Evolutionary conservation across 768 basidiomycete genomes (phyloP), one percentile per base, ranked within the genome.

Genomic region (Amanita exitialis): DNA sequence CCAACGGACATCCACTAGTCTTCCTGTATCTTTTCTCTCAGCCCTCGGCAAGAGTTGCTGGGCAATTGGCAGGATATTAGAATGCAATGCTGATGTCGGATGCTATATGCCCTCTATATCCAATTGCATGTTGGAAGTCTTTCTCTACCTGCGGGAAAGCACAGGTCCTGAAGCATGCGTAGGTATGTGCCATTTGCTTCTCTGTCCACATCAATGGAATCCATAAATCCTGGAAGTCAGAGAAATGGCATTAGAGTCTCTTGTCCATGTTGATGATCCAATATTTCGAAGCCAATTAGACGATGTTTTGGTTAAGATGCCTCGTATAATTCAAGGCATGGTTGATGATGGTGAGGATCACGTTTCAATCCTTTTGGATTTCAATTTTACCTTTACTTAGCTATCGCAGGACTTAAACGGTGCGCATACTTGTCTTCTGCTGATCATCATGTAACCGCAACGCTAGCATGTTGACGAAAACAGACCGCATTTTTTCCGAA

Each of bases 11-110:
- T 32, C 8, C 30, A 12, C 47, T 36, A 37, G 37, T 21, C 28
- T 52, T 41, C 47, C 47, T 42, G 41, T 30, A 49, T 41, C 44
- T 18, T 61, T 63, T 21, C 53, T 58, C 21, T 46, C 54, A 7
- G 55, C 70, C 25, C 53, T 70, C 12, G 56, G 53, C 36, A 66
- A 62, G 53, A 51, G 61, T 27, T 68, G 65, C 50, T 65, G 59
- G 59, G 58, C 56, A 0, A 55, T 67, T 39, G 59, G 61, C 46
- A 47, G 46, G 32, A 57, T 59, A 42, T 44, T 41, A 28, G 47
- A 59, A 4, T 28, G 35, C 35, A 8, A 20, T 6, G 21, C 51
- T 38, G 23, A 47, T 12, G 47, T 62, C 20, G 57, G 58, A 47
- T 47, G 15, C 5, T 51, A 57, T 10, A 51, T 56, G 9, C 55